phyloP scores from a whole-genome alignment of 139 green algal species.

The Chlamydomonas incerta region DNA sequence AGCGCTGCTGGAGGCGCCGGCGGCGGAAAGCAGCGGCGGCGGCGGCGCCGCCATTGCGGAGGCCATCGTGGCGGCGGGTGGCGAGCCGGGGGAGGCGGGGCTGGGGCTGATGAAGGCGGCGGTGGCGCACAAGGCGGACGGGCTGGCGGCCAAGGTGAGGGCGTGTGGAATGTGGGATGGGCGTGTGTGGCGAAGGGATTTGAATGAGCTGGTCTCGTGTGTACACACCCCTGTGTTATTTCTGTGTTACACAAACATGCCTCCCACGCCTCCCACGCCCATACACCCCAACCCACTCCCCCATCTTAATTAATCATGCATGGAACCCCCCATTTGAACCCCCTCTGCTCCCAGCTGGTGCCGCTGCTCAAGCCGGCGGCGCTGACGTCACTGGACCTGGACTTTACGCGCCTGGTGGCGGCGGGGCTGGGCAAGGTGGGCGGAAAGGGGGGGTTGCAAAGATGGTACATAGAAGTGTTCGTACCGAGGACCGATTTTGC shows the following conservation, averaged over 20 bases:
- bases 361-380: constrained; percentile 13
- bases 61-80: constrained; percentile 11
- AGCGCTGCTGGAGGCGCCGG: background rate
- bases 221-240: too few species aligned
- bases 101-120: constrained; percentile 22
- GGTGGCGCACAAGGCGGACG: constrained; percentile 16
- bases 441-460: too few species aligned
- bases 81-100: constrained; percentile 21
- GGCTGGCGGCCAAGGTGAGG: background rate
- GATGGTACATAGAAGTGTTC: too few species aligned
- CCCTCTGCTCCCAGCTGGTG: too few species aligned
- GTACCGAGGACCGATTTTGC: too few species aligned
- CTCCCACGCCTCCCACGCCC: too few species aligned
- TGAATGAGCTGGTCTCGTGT: too few species aligned
- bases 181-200: too few species aligned
- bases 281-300: too few species aligned
- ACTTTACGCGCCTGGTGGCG: constrained; percentile 21
- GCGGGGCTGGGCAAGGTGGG: constrained; percentile 22
- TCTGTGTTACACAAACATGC: too few species aligned
- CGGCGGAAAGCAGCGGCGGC: background rate
- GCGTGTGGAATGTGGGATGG: background rate
- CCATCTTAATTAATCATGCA: too few species aligned
- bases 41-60: background rate
- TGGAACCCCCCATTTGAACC: too few species aligned
- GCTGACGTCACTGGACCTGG: constrained; percentile 35